phyloP scores from a whole-genome alignment of 2,329 filamentous ascomycete species.

The Lasiodiplodia sp. region DNA sequence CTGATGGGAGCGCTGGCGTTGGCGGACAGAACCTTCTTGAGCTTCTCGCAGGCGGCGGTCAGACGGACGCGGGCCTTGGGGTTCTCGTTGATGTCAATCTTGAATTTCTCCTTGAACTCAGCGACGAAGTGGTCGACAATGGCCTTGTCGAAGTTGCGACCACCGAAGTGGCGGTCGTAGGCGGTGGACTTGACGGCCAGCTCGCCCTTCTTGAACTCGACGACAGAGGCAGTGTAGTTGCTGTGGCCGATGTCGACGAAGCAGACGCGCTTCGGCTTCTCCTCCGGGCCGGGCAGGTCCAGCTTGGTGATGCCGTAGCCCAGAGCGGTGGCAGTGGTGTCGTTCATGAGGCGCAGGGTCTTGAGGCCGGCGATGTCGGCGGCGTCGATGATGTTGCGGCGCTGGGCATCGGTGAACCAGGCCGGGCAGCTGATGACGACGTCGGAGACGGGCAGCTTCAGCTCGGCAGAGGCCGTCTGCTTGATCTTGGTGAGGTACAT shows the following conservation, averaged over 20 bases:
- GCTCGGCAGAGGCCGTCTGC: conserved; percentile 82
- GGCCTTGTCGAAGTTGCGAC: conserved; percentile 95
- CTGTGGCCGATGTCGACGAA: conserved; percentile 97
- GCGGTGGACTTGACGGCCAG: conserved; percentile 90
- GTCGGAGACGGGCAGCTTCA: conserved; percentile 90
- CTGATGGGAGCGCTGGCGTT: conserved; percentile 92
- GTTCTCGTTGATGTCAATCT: conserved; percentile 92
- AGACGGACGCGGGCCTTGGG: conserved; percentile 89
- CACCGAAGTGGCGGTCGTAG: conserved; percentile 95
- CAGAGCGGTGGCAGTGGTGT: conserved; percentile 93
- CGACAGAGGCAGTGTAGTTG: conserved; percentile 92
- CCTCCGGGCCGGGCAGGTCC: conserved; percentile 85
- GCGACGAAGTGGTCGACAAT: conserved; percentile 92
- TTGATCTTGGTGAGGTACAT: conserved; percentile 98
- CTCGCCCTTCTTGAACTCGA: conserved; percentile 98
- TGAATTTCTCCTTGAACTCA: conserved; percentile 98
- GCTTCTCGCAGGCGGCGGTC: conserved; percentile 88
- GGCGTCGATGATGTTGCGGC: conserved; percentile 86
- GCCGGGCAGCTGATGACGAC: conserved; percentile 92
- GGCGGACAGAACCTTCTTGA: conserved; percentile 97
- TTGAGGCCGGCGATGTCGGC: conserved; percentile 93
- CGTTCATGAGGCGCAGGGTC: conserved; percentile 93
- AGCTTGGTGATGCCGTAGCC: conserved; percentile 98
- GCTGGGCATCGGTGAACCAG: conserved; percentile 97
- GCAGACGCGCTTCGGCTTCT: conserved; percentile 88